Evolutionary conservation across 1,284 basidiomycete genomes (phyloP).

Genomic region (Boletus smithii): DNA sequence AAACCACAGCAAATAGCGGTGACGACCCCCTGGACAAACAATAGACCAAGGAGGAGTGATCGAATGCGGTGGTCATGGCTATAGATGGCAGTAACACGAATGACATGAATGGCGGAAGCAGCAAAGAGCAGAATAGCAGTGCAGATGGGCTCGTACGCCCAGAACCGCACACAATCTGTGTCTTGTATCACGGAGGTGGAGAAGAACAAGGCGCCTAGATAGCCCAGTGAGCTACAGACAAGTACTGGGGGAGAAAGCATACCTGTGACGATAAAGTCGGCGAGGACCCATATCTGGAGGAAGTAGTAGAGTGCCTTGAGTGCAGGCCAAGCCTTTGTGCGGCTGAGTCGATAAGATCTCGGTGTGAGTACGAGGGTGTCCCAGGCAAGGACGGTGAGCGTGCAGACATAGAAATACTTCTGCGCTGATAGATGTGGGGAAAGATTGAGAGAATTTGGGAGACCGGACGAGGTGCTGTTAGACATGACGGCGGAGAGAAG

Average conservation of each 20-base stretch:
- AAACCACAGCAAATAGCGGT: slow-evolving; percentile 72
- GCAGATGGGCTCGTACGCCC: slow-evolving; percentile 78
- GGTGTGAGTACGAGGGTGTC: slow-evolving; percentile 79
- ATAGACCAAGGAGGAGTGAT: slow-evolving; percentile 51
- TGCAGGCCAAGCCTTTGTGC: slow-evolving; percentile 66
- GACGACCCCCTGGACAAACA: slow-evolving; percentile 62
- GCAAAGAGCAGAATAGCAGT: slow-evolving; percentile 72
- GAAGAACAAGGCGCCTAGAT: slow-evolving; percentile 73
- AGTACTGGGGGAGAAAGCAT: slow-evolving; percentile 23
- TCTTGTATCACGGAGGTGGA: slow-evolving; percentile 61
- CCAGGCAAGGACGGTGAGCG: slow-evolving; percentile 81
- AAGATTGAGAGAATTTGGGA: slow-evolving; percentile 61
- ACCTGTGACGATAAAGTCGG: slow-evolving; percentile 75
- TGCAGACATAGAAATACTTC: slow-evolving; percentile 84
- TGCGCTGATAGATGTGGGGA: slow-evolving; percentile 74
- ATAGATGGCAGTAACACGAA: slow-evolving; percentile 55
- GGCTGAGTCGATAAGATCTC: slow-evolving; percentile 67
- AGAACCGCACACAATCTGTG: slow-evolving; percentile 62
- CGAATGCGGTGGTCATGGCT: slow-evolving; percentile 58
- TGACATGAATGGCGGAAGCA: slow-evolving; percentile 43
- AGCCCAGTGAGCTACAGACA: slow-evolving; percentile 7
- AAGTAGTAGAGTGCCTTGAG: slow-evolving; percentile 75
- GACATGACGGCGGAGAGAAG: slow-evolving; percentile 6
- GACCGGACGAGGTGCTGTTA: slow-evolving; percentile 12
- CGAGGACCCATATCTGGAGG: slow-evolving; percentile 68